Conservation (phyloP, 441 rosid genomes). For the Erodium trifolium region DNA sequence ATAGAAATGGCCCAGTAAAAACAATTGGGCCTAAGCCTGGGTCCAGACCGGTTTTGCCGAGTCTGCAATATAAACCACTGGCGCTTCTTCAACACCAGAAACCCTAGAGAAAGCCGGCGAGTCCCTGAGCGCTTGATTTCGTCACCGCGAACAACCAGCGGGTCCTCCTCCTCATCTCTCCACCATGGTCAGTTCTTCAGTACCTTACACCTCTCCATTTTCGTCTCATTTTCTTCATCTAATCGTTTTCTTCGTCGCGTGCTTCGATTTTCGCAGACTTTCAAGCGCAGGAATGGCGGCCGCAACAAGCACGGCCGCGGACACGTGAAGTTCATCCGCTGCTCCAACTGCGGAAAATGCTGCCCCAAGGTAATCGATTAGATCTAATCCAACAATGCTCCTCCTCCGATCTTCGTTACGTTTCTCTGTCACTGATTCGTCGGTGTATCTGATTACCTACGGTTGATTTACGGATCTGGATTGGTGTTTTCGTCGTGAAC, state of each 20-base stretch:
- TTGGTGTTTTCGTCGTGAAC: neutral
- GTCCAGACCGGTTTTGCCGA: too few relatives aligned
- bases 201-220: neutral
- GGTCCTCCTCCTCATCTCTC: neutral
- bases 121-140: neutral
- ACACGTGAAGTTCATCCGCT: constrained; percentile 80
- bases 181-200: neutral
- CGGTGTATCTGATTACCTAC: neutral
- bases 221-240: neutral
- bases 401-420: neutral
- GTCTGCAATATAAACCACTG: neutral
- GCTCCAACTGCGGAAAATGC: constrained; percentile 96
- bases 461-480: neutral
- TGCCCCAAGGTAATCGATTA: constrained; percentile 56
- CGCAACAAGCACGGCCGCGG: constrained; percentile 98
- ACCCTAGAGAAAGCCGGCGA: neutral
- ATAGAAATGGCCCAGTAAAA: too few relatives aligned
- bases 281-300: constrained; percentile 93
- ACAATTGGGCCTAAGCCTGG: too few relatives aligned
- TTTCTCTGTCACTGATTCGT: neutral
- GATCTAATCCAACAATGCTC: neutral
- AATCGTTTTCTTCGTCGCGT: neutral
- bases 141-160: too few relatives aligned
- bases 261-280: constrained; percentile 39
- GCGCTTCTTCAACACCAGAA: neutral